Conservation (phyloP, 805 yeast genomes). For the Pichia manshurica region DNA sequence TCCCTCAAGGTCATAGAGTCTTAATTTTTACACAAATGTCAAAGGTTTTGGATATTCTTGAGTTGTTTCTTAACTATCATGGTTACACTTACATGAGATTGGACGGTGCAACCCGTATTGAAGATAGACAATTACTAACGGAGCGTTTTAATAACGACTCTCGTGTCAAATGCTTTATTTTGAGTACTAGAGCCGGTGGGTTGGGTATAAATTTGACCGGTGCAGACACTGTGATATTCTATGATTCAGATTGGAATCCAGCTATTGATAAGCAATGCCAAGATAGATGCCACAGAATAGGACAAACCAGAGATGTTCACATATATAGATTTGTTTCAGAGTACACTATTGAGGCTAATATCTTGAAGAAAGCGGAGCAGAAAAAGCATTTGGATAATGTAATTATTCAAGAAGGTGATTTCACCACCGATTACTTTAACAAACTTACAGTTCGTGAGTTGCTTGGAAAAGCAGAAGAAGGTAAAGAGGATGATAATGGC, state of each 20-base stretch:
- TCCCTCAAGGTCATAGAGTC: conserved; percentile 87
- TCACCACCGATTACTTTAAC: conserved; percentile 93
- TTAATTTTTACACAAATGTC: conserved; percentile 98
- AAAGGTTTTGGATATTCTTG: conserved; percentile 86
- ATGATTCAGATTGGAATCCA: conserved; percentile 99
- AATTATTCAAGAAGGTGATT: conserved; percentile 95
- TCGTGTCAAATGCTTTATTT: conserved; percentile 80
- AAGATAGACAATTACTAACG: conserved; percentile 90
- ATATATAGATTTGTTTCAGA: conserved; percentile 95
- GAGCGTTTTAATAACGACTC: conserved; percentile 87
- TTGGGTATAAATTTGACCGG: conserved; percentile 96
- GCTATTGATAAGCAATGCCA: conserved; percentile 99
- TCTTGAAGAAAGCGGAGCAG: conserved; percentile 88
- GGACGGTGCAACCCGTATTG: conserved; percentile 96
- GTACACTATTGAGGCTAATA: conserved; percentile 92
- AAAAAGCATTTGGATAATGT: conserved; percentile 90
- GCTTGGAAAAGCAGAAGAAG: conserved; percentile 49
- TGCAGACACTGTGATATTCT: conserved; percentile 97
- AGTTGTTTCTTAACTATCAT: conserved; percentile 87
- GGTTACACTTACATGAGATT: conserved; percentile 92
- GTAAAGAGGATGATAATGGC: conserved; percentile 21
- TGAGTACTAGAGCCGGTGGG: conserved; percentile 97
- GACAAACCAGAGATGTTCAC: conserved; percentile 96
- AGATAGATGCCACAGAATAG: conserved; percentile 98
- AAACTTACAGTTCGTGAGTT: conserved; percentile 81